Evolutionary conservation across 148 eudicot genomes (phyloP).

Genomic region (Mesembryanthemum crystallinum): DNA sequence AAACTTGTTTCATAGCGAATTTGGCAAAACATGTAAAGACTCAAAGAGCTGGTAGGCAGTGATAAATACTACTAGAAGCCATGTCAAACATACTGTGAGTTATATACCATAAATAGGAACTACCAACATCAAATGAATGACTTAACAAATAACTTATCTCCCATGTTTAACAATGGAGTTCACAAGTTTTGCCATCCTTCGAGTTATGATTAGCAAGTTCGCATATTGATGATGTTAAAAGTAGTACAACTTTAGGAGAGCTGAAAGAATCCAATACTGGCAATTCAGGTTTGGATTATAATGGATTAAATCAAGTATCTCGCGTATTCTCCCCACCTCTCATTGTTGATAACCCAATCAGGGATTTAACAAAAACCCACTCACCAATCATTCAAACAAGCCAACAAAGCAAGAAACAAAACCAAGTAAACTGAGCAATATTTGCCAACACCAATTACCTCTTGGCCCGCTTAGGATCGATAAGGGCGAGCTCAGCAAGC

Average conservation of each 20-base stretch:
- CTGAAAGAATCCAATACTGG: neutral
- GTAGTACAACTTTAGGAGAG: neutral
- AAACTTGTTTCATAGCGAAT: neutral
- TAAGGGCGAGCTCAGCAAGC: constrained; percentile 93
- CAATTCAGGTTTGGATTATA: neutral
- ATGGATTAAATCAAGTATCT: too few relatives aligned
- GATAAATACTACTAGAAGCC: neutral
- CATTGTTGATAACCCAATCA: neutral
- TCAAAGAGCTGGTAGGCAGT: too few relatives aligned
- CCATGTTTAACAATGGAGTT: too few relatives aligned
- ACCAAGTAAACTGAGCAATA: neutral
- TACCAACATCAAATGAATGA: neutral
- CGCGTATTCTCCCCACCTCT: neutral
- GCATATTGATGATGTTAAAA: too few relatives aligned
- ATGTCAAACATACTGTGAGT: neutral
- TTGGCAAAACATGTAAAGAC: too few relatives aligned
- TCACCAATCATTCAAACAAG: neutral
- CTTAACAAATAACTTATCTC: neutral
- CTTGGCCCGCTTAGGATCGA: constrained; percentile 95
- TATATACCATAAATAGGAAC: neutral
- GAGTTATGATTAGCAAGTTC: too few relatives aligned
- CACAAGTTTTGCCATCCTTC: neutral
- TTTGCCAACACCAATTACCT: constrained; percentile 41
- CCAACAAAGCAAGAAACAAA: neutral
- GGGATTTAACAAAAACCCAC: neutral